Evolutionary conservation across 768 basidiomycete genomes (phyloP).

Genomic region (Leccinum subgranulosum): DNA sequence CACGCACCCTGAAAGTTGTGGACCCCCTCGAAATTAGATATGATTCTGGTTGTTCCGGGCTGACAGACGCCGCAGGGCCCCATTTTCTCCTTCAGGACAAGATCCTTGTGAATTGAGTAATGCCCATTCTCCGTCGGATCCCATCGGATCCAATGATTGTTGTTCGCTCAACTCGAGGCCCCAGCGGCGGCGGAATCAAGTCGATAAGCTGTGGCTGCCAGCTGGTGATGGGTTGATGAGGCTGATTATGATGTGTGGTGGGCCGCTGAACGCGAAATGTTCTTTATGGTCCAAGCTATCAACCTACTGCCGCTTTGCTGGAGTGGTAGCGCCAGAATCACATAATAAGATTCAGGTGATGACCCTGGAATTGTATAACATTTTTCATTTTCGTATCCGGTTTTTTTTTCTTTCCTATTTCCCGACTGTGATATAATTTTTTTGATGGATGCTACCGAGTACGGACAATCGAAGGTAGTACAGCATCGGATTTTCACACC

Average conservation of each 20-base stretch:
- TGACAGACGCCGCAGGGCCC: neutral
- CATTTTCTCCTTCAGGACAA: neutral
- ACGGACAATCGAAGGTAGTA: constrained; percentile 10
- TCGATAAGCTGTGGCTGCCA: neutral
- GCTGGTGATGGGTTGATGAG: neutral
- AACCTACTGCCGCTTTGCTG: neutral
- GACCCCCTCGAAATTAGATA: constrained; percentile 4
- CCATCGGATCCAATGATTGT: neutral
- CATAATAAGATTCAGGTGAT: neutral
- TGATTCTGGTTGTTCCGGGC: neutral
- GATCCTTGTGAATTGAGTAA: neutral
- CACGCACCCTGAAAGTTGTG: neutral
- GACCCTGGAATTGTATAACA: neutral
- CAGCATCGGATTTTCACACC: constrained; percentile 29
- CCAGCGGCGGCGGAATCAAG: neutral
- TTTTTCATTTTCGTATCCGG: neutral
- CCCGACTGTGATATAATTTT: neutral
- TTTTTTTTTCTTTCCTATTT: neutral
- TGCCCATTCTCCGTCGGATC: neutral
- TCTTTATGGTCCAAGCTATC: neutral
- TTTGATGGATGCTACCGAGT: constrained; percentile 2
- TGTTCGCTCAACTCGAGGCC: neutral
- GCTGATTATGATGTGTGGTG: neutral
- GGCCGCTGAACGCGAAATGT: constrained; percentile 21
- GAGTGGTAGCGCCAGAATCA: neutral